Evolutionary conservation across 441 rosid genomes (phyloP).

Genomic region (Theobroma grandiflorum): DNA sequence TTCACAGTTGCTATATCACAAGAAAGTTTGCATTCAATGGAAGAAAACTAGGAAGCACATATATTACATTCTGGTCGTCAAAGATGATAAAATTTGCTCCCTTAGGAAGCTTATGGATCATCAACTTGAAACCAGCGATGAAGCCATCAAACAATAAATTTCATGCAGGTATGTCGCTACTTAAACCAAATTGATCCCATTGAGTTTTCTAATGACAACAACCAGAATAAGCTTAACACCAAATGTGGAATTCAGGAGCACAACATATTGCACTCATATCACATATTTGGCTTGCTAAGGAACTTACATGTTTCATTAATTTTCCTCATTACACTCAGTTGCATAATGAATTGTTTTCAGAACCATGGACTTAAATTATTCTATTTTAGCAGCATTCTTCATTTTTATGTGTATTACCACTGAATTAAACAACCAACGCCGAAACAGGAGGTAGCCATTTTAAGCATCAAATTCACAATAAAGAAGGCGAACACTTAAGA

Average conservation of each 20-base stretch:
- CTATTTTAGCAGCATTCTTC: background rate
- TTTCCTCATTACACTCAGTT: slow-evolving; percentile 6
- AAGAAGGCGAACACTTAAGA: background rate
- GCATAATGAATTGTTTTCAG: background rate
- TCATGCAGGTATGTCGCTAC: no score
- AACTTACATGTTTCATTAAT: background rate
- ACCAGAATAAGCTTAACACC: background rate
- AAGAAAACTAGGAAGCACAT: background rate
- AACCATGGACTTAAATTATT: slow-evolving; percentile 9
- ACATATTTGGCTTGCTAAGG: background rate
- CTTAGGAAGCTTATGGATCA: no score
- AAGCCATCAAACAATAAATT: no score
- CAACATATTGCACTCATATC: background rate
- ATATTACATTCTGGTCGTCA: no score
- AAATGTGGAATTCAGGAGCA: slow-evolving; percentile 13
- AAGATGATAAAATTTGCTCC: no score
- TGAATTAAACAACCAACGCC: background rate
- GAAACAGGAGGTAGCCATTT: background rate
- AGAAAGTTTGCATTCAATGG: background rate
- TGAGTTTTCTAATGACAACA: background rate
- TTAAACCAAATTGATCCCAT: background rate
- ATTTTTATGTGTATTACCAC: background rate
- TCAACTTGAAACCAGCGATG: no score
- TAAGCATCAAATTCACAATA: background rate
- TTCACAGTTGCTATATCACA: background rate